Base-by-base conservation (phyloP, 1,284 basidiomycete species). In the Fistulina hepatica region DNA sequence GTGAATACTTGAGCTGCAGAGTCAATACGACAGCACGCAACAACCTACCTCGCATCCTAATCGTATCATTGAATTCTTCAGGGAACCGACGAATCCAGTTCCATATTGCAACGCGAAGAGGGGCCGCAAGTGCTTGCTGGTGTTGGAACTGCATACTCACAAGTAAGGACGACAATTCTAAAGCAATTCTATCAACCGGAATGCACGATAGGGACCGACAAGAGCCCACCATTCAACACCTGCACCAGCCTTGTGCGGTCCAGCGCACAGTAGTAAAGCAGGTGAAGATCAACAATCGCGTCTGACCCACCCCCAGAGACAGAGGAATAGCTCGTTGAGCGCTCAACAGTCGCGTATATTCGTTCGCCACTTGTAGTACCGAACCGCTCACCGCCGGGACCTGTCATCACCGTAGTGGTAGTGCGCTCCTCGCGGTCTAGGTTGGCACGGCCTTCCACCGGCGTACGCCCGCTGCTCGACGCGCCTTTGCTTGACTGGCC, bases 41-140 rank as follows among this genome's bases (percentile, higher is more conserved):
- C n/a, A n/a, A n/a, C n/a, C n/a, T n/a, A 24, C 79, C 76, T 33
- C 76, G 67, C 10, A 67, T 63, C 6, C 71, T 66, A 27, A 89
- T 68, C 4, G 80, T 67, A 4, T 82, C 77, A 36, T 81, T 80
- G 54, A 81, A 95, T 52, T 97, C 89, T 9, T 67, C 60, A 0
- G 89, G 84, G 52, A 82, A 85, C 11, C 77, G 68, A 33, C 86
- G 80, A 34, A 95, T 81, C 90, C 90, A 97, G 43, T 86, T 88
- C 90, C 91, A 94, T 21, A 95, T 69, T 0, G 86, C 86, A 23
- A 75, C 70, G 11, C 89, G 76, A 22, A 97, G 65, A 13, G 81
- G 77, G 5, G 74, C 63, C 0, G 88, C 79, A 22, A 92, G 67
- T 0, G 81, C 76, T 4, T 73, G 60, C 49, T 90, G 86, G 0